A percentile compares a stretch with the other conserved stretches of the same genome.
These are phyloP conservation scores for Penicillium griseofulvum DNA, from an alignment of 2,329 filamentous ascomycete species.

Conservation along the genomic window DNA sequence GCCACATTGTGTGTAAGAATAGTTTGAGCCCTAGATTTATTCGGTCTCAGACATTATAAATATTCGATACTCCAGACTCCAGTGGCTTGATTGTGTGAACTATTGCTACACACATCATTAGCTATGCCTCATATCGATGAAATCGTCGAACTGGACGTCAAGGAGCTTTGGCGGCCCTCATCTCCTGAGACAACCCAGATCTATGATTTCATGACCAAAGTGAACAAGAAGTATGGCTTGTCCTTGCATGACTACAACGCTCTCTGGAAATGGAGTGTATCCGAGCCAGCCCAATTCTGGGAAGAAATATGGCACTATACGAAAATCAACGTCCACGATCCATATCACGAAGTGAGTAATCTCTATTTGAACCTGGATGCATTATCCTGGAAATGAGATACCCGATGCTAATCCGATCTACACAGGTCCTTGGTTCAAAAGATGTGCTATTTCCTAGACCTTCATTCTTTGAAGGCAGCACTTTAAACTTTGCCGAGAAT, in stretches of 20 bases:
- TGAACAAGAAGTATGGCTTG: conserved; percentile 67
- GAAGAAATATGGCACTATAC: conserved; percentile 80
- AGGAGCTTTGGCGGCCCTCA: conserved; percentile 69
- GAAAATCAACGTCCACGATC: conserved; percentile 66
- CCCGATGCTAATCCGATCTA: not conserved
- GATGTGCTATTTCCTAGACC: conserved; percentile 82
- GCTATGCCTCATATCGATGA: conserved; percentile 25
- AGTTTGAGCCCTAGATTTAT: not conserved
- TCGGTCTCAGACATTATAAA: not conserved
- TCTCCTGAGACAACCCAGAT: conserved; percentile 67
- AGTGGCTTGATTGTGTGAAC: not conserved
- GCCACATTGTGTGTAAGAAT: not conserved
- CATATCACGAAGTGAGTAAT: conserved; percentile 46
- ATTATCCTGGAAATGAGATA: not conserved
- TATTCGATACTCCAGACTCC: not conserved
- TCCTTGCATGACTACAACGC: conserved; percentile 65
- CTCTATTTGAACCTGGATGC: not conserved
- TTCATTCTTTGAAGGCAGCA: conserved; percentile 75
- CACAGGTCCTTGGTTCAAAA: conserved; percentile 64
- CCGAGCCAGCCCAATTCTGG: conserved; percentile 76
- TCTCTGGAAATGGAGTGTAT: conserved; percentile 83
- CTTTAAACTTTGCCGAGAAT: conserved; percentile 93
- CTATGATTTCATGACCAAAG: conserved; percentile 66
- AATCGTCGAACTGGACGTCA: conserved; percentile 14
- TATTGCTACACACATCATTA: not conserved